Percentiles rank a stretch among this genome's conserved stretches.
Evolutionary conservation across 495 filamentous ascomycete genomes (phyloP).

Genomic region (Talaromyces ruber): DNA sequence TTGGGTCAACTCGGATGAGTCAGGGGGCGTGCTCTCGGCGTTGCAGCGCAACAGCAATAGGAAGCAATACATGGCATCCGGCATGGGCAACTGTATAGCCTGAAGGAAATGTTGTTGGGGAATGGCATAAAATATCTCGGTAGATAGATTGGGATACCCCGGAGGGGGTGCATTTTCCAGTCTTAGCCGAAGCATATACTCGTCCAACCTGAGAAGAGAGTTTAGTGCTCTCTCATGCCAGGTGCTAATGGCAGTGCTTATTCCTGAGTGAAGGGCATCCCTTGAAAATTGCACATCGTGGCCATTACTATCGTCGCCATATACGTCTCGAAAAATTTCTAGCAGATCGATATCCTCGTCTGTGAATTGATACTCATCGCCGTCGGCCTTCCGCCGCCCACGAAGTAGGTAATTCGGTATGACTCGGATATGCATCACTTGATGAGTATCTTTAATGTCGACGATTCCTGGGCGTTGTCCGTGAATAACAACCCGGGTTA

Average conservation of each 20-base stretch:
- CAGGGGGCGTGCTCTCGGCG: conserved; percentile 29
- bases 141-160: conserved; percentile 8
- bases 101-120: conserved; percentile 21
- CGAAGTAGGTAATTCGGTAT: conserved; percentile 21
- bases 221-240: conserved; percentile 21
- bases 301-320: conserved; percentile 12
- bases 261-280: conserved; percentile 24
- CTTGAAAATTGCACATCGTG: conserved; percentile 14
- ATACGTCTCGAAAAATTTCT: conserved; percentile 27
- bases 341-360: conserved; percentile 14
- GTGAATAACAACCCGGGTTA: conserved; percentile 6
- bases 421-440: conserved; percentile 6
- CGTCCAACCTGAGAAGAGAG: conserved; percentile 33
- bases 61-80: conserved; percentile 19
- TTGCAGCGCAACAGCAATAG: conserved; percentile 27
- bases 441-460: conserved; percentile 6
- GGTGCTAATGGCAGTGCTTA: conserved; percentile 22
- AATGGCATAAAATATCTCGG: conserved; percentile 11
- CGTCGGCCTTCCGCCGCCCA: conserved; percentile 8
- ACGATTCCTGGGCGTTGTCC: conserved; percentile 9
- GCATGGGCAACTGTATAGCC: conserved; percentile 10
- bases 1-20: conserved; percentile 23
- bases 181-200: conserved; percentile 20
- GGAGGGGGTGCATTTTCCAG: neutral
- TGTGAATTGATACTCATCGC: neutral